These are phyloP conservation scores for Candida jianshihensis DNA, from an alignment of 805 yeast genomes.

Conservation along the genomic window DNA sequence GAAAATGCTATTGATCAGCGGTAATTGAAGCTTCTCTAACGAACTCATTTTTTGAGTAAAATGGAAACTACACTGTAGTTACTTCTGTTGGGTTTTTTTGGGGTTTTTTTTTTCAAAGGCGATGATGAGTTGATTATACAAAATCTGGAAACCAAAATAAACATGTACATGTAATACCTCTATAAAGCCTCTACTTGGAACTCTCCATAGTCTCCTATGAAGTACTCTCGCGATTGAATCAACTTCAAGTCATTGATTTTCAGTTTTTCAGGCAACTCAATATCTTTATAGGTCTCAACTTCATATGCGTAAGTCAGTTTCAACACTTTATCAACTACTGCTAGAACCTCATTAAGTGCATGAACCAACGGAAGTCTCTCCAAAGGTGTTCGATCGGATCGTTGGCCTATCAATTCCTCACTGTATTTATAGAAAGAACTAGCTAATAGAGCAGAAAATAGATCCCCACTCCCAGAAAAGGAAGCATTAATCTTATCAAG, in stretches of 20 bases:
- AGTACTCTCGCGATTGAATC: constrained; percentile 34
- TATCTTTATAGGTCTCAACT: constrained; percentile 6
- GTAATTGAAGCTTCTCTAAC: not conserved
- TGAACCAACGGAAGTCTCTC: constrained; percentile 16
- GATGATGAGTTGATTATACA: too few species aligned
- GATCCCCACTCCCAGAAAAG: constrained; percentile 72
- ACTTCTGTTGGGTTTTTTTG: too few species aligned
- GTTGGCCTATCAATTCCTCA: constrained; percentile 5
- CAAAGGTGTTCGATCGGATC: constrained; percentile 4
- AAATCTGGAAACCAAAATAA: too few species aligned
- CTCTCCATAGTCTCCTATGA: constrained; percentile 5
- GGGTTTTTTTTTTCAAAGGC: too few species aligned
- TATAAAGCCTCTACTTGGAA: not conserved
- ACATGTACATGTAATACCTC: too few species aligned
- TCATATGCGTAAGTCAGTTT: constrained; percentile 29
- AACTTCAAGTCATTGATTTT: constrained; percentile 37
- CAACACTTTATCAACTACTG: constrained; percentile 36
- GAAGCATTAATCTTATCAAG: constrained; percentile 47
- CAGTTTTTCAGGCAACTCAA: constrained; percentile 13
- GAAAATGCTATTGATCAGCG: not conserved
- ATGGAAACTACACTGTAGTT: too few species aligned
- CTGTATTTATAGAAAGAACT: constrained; percentile 35
- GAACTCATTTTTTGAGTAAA: too few species aligned
- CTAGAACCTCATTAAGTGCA: constrained; percentile 34
- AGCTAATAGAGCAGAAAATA: constrained; percentile 56